These are phyloP conservation scores for Colletotrichum agaves DNA, from an alignment of 2,329 filamentous ascomycete species.

Conservation along the genomic window DNA sequence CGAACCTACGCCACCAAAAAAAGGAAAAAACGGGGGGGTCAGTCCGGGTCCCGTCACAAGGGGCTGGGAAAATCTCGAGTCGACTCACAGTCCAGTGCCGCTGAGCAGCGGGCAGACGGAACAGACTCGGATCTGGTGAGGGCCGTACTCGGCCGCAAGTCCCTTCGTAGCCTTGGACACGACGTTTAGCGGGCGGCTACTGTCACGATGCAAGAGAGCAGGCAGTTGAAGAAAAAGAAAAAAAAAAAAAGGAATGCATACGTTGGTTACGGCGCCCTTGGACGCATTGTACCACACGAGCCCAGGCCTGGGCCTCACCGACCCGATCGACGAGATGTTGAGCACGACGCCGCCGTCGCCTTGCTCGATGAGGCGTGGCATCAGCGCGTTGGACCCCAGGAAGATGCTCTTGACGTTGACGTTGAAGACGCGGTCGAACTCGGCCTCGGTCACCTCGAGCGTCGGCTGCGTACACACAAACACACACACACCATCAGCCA, in stretches of 20 bases:
- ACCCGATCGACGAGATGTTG: slow-evolving; percentile 84
- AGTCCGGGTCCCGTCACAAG: neutral
- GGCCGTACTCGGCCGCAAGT: slow-evolving; percentile 78
- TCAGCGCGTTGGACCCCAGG: slow-evolving; percentile 62
- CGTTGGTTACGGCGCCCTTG: slow-evolving; percentile 72
- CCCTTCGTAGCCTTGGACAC: slow-evolving; percentile 55
- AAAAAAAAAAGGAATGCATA: too few relatives aligned
- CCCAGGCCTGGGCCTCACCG: slow-evolving; percentile 68
- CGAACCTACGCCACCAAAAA: slow-evolving; percentile 32
- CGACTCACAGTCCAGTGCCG: slow-evolving; percentile 66
- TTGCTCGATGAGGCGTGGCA: slow-evolving; percentile 67
- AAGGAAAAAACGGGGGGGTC: too few relatives aligned
- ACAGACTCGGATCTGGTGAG: slow-evolving; percentile 78
- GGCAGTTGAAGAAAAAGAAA: too few relatives aligned
- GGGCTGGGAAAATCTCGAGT: slow-evolving; percentile 30
- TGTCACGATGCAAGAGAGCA: too few relatives aligned
- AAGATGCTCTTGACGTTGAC: slow-evolving; percentile 78
- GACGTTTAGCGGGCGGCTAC: neutral
- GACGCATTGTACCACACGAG: slow-evolving; percentile 78
- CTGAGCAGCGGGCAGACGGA: slow-evolving; percentile 76
- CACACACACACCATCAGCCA: too few relatives aligned
- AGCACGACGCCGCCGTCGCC: slow-evolving; percentile 74
- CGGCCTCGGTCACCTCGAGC: slow-evolving; percentile 69
- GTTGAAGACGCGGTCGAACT: slow-evolving; percentile 74
- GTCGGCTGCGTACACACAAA: slow-evolving; percentile 55